A percentile compares a stretch with the other conserved stretches of the same genome.
Conservation (phyloP, 306 rosid species). For the Castanea crenata region DNA sequence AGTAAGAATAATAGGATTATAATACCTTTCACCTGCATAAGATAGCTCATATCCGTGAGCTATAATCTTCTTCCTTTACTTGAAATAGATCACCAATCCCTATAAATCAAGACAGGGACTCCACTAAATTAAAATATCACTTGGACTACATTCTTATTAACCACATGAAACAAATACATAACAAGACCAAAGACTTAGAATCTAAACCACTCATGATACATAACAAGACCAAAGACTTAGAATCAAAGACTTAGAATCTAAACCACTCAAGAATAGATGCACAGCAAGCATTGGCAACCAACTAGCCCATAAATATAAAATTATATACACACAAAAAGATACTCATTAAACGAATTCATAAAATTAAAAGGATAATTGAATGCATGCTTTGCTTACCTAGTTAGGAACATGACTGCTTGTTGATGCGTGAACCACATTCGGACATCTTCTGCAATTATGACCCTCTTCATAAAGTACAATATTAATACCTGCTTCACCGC, state of each 20-base stretch:
- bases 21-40: no score
- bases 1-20: no score
- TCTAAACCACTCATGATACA: not conserved
- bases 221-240: not conserved
- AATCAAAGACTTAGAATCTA: not conserved
- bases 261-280: not conserved
- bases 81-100: not conserved
- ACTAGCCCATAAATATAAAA: not conserved
- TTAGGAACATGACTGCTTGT: no score
- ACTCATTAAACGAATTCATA: no score
- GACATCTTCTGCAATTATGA: no score
- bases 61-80: not conserved
- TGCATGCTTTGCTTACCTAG: no score
- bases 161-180: not conserved
- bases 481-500: no score
- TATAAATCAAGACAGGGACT: not conserved
- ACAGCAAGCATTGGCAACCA: constrained; percentile 1
- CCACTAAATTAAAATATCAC: not conserved
- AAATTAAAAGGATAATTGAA: no score
- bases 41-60: not conserved
- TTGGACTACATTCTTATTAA: not conserved
- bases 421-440: no score
- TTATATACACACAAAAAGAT: no score
- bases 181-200: not conserved
- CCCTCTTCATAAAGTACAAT: no score